Percentiles rank a stretch among this genome's conserved stretches.
These are phyloP conservation scores for Mycosphaerella sp. DNA, from an alignment of 2,329 filamentous ascomycete species.

Conservation along the genomic window DNA sequence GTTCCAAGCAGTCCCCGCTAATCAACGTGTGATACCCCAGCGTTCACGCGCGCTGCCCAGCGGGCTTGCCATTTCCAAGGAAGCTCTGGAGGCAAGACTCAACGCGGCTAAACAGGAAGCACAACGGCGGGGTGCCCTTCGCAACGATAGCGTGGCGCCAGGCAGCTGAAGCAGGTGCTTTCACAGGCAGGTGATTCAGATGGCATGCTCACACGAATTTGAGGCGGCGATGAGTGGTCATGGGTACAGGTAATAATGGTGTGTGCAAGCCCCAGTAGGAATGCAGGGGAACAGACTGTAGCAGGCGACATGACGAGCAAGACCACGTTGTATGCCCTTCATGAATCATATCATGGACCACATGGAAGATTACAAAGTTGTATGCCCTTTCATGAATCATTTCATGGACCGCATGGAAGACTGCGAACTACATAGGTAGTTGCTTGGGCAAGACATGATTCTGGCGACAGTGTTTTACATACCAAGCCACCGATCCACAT, in stretches of 20 bases:
- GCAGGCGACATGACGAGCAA: too few relatives aligned
- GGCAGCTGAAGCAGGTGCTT: neutral
- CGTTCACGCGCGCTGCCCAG: neutral
- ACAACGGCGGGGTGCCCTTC: neutral
- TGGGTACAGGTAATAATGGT: neutral
- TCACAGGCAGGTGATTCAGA: neutral
- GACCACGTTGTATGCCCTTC: too few relatives aligned
- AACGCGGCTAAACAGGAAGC: slow-evolving; percentile 8
- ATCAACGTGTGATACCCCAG: neutral
- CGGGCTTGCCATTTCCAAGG: slow-evolving; percentile 12
- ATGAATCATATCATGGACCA: too few relatives aligned
- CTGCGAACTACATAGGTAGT: neutral
- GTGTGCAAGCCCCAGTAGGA: neutral
- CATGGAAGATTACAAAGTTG: neutral
- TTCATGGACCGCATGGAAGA: neutral
- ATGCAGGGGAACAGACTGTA: too few relatives aligned
- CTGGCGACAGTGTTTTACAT: neutral
- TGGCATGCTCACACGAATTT: neutral
- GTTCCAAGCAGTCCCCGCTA: slow-evolving; percentile 1
- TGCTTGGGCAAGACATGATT: neutral
- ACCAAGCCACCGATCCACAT: neutral
- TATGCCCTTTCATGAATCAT: too few relatives aligned
- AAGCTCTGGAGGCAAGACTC: slow-evolving; percentile 10
- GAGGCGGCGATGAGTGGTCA: neutral
- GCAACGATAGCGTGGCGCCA: neutral